phyloP scores from a whole-genome alignment of 192 early-diverging fungal species.

The Linnemannia hyalina region DNA sequence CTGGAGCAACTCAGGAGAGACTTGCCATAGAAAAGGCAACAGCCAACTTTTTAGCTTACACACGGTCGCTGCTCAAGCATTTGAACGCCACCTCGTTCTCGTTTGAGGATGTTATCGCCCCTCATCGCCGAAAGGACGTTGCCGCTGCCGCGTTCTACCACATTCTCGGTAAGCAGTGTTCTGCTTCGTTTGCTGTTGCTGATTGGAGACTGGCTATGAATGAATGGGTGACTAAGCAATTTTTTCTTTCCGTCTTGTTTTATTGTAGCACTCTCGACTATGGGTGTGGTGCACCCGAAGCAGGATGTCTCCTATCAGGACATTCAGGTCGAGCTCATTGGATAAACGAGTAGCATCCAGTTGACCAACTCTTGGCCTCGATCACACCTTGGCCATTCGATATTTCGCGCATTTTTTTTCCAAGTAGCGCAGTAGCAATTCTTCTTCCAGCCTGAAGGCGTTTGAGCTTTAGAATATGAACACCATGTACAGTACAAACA shows the following conservation, averaged over 20 bases:
- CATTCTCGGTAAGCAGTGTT: constrained; percentile 10
- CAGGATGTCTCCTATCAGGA: constrained; percentile 14
- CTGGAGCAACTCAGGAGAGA: background rate
- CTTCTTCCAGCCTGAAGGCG: background rate
- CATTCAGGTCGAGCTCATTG: background rate
- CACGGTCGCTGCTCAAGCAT: constrained; percentile 13
- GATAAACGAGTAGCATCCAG: background rate
- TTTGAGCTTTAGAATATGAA: background rate
- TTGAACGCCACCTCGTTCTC: constrained; percentile 5
- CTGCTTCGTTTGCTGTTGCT: background rate
- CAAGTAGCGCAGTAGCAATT: background rate
- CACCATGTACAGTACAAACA: background rate
- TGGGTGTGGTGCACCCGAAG: constrained; percentile 17
- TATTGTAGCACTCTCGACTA: constrained; percentile 23
- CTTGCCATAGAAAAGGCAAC: constrained; percentile 24
- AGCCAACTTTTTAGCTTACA: constrained; percentile 23
- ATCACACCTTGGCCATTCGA: background rate
- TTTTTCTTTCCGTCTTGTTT: background rate
- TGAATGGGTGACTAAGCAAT: background rate
- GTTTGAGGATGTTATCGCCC: constrained; percentile 12
- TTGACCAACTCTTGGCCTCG: background rate
- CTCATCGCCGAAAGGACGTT: constrained; percentile 24
- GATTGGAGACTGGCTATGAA: background rate
- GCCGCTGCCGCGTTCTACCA: constrained; percentile 43
- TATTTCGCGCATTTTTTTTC: background rate